phyloP scores from a whole-genome alignment of 1,139 yeast species.

The Saccharomyces hybrid region DNA sequence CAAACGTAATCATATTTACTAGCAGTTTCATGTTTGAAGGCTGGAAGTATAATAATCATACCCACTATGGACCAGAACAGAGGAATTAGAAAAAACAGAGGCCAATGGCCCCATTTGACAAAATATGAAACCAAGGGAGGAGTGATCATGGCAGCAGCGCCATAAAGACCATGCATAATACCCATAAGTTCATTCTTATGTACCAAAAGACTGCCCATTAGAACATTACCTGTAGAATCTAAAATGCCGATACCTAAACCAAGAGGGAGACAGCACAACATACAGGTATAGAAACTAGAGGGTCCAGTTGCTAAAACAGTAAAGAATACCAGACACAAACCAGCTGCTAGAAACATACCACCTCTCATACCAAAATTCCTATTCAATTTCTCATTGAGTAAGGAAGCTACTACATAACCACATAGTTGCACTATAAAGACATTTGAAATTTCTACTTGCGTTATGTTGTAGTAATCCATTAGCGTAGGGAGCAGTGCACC shows the following conservation, averaged over 20 bases:
- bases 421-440: conserved; percentile 26
- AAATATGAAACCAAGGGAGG: conserved; percentile 49
- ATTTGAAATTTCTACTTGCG: conserved; percentile 22
- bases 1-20: conserved; percentile 42
- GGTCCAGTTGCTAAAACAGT: conserved; percentile 20
- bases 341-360: conserved; percentile 19
- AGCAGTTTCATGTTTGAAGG: conserved; percentile 49
- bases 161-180: conserved; percentile 58
- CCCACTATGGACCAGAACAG: conserved; percentile 17
- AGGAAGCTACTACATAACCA: conserved; percentile 27
- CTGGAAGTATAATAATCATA: conserved; percentile 14
- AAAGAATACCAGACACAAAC: conserved; percentile 17
- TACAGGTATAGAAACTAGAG: conserved; percentile 31
- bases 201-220: conserved; percentile 49
- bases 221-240: conserved; percentile 53
- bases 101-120: conserved; percentile 32
- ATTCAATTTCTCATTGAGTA: conserved; percentile 27
- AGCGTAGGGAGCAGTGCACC: conserved; percentile 30
- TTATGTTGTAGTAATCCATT: conserved; percentile 20
- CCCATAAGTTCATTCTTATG: conserved; percentile 57
- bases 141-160: conserved; percentile 58
- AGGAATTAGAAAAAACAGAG: conserved; percentile 27
- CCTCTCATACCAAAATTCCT: conserved; percentile 24
- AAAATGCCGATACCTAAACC: conserved; percentile 57
- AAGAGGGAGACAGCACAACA: conserved; percentile 34